Evolutionary conservation across 139 green algal species (phyloP).

Genomic region (Coelastrella sp.): DNA sequence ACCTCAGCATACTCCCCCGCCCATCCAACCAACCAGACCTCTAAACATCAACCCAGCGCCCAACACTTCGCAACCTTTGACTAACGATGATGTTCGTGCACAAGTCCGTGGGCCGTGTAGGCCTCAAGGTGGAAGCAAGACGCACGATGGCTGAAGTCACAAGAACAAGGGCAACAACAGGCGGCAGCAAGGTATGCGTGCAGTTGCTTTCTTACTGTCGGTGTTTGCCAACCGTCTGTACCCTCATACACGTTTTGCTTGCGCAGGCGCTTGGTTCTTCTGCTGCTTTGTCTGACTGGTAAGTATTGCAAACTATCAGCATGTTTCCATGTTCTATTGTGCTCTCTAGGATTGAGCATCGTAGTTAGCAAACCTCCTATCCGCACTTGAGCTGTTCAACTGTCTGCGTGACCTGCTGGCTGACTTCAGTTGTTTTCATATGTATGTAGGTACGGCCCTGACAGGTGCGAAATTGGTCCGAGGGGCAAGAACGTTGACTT

Average conservation of each 20-base stretch:
- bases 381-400: background rate
- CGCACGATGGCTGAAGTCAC: conserved; percentile 22
- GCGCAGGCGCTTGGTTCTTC: background rate
- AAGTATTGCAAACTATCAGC: background rate
- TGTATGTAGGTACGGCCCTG: conserved; percentile 27
- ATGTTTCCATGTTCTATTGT: too few relatives aligned
- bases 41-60: too few relatives aligned
- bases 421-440: background rate
- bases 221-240: background rate
- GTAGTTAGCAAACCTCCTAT: background rate
- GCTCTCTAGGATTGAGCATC: background rate
- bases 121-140: conserved; percentile 20
- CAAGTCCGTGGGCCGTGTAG: background rate
- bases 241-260: background rate
- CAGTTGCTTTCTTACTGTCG: background rate
- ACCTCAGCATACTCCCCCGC: too few relatives aligned
- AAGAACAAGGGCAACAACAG: background rate
- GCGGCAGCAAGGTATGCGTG: background rate
- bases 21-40: too few relatives aligned
- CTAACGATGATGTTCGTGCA: conserved; percentile 4
- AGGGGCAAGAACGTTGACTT: too few relatives aligned
- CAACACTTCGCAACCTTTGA: too few relatives aligned
- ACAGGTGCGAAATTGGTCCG: conserved; percentile 3
- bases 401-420: background rate
- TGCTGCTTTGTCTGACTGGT: conserved; percentile 13